Conservation (phyloP, 805 yeast species). For the Ogataea pignaliae region DNA sequence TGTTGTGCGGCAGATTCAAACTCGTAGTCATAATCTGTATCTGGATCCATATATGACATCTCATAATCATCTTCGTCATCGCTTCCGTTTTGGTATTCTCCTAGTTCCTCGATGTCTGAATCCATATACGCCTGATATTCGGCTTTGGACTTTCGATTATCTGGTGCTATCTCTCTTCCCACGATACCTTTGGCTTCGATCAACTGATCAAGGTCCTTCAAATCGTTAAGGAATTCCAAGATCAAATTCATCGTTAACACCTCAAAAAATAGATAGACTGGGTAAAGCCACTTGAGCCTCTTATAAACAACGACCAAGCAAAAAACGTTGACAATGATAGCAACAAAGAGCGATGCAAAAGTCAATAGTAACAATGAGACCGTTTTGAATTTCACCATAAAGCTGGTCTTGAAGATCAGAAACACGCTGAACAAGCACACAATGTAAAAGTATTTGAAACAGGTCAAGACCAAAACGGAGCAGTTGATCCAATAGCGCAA, state of each 20-base stretch:
- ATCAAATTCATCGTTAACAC: slow-evolving; percentile 48
- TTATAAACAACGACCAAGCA: slow-evolving; percentile 26
- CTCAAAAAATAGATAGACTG: slow-evolving; percentile 42
- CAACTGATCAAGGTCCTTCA: slow-evolving; percentile 44
- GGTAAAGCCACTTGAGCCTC: slow-evolving; percentile 48
- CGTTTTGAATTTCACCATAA: slow-evolving; percentile 41
- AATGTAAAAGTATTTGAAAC: slow-evolving; percentile 29
- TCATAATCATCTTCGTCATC: slow-evolving; percentile 1
- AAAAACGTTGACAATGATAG: slow-evolving; percentile 28
- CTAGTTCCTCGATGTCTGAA: background rate
- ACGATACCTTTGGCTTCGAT: slow-evolving; percentile 54
- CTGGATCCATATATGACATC: background rate
- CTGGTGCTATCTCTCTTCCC: slow-evolving; percentile 48
- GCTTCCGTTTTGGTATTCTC: background rate
- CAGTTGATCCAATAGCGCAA: slow-evolving; percentile 27
- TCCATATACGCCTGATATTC: slow-evolving; percentile 1
- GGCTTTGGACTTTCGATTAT: background rate
- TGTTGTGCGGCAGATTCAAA: background rate
- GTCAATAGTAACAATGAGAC: slow-evolving; percentile 45
- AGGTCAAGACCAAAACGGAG: slow-evolving; percentile 26
- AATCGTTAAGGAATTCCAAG: slow-evolving; percentile 65
- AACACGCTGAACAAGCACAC: slow-evolving; percentile 32
- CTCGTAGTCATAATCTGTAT: background rate
- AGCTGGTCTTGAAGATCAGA: slow-evolving; percentile 37
- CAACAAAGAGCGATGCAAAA: slow-evolving; percentile 32